Percentiles rank a stretch among this genome's conserved stretches.
Evolutionary conservation across 257 asterid genomes (phyloP).

Genomic region (Mitragyna speciosa): DNA sequence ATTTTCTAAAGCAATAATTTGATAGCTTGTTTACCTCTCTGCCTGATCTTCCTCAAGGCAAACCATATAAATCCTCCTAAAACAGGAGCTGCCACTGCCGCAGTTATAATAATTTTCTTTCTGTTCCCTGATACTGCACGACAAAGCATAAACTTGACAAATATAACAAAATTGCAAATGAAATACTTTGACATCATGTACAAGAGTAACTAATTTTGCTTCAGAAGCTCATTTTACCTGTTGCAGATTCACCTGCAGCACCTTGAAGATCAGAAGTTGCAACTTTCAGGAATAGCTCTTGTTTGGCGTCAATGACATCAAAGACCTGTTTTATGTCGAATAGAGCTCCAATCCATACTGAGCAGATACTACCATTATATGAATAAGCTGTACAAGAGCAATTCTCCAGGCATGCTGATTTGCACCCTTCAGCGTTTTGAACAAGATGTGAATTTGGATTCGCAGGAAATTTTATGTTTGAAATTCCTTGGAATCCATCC

Average conservation of each 20-base stretch:
- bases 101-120: constrained; percentile 18
- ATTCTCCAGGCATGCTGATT: constrained; percentile 23
- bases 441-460: background rate
- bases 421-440: constrained; percentile 18
- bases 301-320: background rate
- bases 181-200: background rate
- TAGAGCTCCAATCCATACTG: constrained; percentile 36
- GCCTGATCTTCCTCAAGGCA: constrained; percentile 30
- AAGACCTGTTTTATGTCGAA: constrained; percentile 6
- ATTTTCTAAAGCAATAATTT: background rate
- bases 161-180: background rate
- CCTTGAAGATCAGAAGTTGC: constrained; percentile 29
- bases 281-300: constrained; percentile 25
- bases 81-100: constrained; percentile 27
- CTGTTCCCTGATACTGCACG: background rate
- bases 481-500: constrained; percentile 22
- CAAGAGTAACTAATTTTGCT: background rate
- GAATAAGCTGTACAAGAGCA: constrained; percentile 44
- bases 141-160: background rate
- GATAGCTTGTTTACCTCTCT: constrained; percentile 20
- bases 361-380: constrained; percentile 23
- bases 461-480: constrained; percentile 21
- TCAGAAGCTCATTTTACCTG: background rate
- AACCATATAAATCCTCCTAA: constrained; percentile 33
- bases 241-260: constrained; percentile 23